phyloP scores from a whole-genome alignment of 257 asterid species.

The Nicotiana benthamiana region DNA sequence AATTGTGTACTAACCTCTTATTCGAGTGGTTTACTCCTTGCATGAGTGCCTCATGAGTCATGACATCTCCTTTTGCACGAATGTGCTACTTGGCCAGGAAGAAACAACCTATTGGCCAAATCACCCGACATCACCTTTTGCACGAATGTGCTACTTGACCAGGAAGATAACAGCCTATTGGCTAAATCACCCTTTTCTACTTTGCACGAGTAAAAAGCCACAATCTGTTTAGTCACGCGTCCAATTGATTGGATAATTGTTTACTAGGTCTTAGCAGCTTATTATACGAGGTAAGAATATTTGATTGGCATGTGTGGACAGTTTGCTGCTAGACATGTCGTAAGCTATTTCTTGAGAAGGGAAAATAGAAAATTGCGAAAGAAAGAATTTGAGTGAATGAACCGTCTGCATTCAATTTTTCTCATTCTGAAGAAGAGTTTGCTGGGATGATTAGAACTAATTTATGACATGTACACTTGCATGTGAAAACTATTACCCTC shows the following conservation, averaged over 20 bases:
- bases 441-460: conserved; percentile 2
- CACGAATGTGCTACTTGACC: not conserved
- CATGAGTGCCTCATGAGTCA: not conserved
- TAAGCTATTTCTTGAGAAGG: not conserved
- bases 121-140: not conserved
- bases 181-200: not conserved
- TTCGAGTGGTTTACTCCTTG: not conserved
- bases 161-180: not conserved
- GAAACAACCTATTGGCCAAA: no score
- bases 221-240: not conserved
- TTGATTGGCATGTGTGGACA: not conserved
- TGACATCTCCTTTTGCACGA: not conserved
- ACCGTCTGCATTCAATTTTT: not conserved
- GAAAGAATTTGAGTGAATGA: not conserved
- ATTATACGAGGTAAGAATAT: not conserved
- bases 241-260: not conserved
- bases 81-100: not conserved
- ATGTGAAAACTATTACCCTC: not conserved
- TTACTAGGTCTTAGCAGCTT: not conserved
- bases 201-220: not conserved
- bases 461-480: not conserved
- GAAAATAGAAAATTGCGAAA: not conserved
- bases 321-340: not conserved
- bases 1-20: not conserved
- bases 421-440: not conserved